A percentile compares a stretch with the other conserved stretches of the same genome.
These are phyloP conservation scores for Pyrus communis DNA, from an alignment of 306 rosid genomes.

Conservation along the genomic window DNA sequence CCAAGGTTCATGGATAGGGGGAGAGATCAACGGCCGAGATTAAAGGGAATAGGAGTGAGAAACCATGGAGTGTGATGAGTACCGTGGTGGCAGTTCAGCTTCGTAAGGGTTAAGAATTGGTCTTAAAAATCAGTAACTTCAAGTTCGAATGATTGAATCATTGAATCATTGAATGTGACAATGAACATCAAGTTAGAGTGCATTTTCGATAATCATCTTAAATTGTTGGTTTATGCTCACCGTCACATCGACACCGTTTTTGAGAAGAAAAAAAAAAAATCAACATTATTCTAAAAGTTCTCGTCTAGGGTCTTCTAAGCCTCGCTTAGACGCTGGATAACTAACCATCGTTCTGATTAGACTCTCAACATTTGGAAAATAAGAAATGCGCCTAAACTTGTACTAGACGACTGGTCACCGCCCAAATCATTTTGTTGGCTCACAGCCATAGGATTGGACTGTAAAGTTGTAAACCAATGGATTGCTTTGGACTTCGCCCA, in stretches of 20 bases:
- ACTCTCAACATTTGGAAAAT: fast-evolving
- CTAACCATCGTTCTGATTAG: no score
- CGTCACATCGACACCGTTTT: fast-evolving
- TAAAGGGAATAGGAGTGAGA: slow-evolving; percentile 20
- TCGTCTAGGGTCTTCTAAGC: fast-evolving
- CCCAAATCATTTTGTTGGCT: neutral
- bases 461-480: neutral
- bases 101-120: neutral
- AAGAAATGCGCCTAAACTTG: no score
- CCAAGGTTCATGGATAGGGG: slow-evolving; percentile 33
- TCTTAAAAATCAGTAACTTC: neutral
- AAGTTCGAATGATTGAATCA: no score
- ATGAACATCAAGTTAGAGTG: no score
- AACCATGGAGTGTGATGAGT: slow-evolving; percentile 26
- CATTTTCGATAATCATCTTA: no score
- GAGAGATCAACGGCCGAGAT: slow-evolving; percentile 52
- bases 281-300: no score
- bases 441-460: neutral
- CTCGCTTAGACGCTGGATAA: no score
- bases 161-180: neutral
- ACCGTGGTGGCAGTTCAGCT: neutral
- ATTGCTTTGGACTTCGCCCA: neutral
- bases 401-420: fast-evolving
- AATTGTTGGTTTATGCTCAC: neutral
- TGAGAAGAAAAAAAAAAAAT: no score